Percentiles rank a stretch among this genome's conserved stretches.
phyloP scores from a whole-genome alignment of 2,329 filamentous ascomycete genomes.

The Esteya vermicola region DNA sequence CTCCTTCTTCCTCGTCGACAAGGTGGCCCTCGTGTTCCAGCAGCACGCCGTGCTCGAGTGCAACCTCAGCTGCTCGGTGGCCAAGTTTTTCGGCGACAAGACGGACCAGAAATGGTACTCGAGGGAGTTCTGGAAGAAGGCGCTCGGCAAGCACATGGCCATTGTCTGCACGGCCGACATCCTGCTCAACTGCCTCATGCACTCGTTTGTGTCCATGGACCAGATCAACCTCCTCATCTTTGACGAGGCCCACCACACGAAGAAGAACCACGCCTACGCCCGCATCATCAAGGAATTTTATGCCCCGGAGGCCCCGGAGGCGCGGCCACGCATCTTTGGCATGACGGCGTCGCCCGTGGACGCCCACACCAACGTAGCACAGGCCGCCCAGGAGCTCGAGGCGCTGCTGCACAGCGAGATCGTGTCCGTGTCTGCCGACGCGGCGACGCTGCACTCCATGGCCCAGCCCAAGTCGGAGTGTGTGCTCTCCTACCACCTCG shows the following conservation, averaged over 20 bases:
- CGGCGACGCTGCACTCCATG: conserved; percentile 41
- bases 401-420: conserved; percentile 67
- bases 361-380: conserved; percentile 56
- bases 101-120: conserved; percentile 21
- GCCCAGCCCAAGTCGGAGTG: conserved; percentile 45
- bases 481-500: conserved; percentile 34
- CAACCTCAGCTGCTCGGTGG: conserved; percentile 66
- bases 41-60: conserved; percentile 69
- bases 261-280: conserved; percentile 85
- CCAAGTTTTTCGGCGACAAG: conserved; percentile 62
- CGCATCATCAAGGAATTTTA: conserved; percentile 85
- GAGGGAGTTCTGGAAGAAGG: conserved; percentile 34
- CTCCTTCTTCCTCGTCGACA: conserved; percentile 83
- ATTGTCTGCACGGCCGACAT: conserved; percentile 90
- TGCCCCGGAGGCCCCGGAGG: conserved; percentile 26
- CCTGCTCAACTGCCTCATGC: conserved; percentile 61
- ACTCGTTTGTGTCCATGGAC: conserved; percentile 65
- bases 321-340: conserved; percentile 68
- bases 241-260: conserved; percentile 92
- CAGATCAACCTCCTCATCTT: conserved; percentile 86
- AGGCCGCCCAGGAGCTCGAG: conserved; percentile 63
- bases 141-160: conserved; percentile 54
- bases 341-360: conserved; percentile 97
- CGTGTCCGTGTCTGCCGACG: conserved; percentile 50
- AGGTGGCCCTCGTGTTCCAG: conserved; percentile 80